These are phyloP conservation scores for Pseudotsuga menziesii DNA, from an alignment of 75 land plant genomes.

Conservation along the genomic window DNA sequence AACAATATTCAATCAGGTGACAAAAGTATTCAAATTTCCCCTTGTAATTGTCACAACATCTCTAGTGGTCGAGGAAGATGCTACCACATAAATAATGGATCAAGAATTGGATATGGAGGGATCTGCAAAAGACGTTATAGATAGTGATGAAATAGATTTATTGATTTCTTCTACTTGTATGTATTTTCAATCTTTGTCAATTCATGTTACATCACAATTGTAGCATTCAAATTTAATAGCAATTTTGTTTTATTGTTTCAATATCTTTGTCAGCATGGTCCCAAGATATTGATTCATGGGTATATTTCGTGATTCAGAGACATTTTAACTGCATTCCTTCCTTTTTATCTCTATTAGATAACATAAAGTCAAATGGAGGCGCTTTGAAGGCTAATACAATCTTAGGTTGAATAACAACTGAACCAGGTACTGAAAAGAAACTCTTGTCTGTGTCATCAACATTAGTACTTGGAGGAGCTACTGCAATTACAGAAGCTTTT, in stretches of 20 bases:
- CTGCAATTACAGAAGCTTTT: conserved; percentile 62
- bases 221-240: no score
- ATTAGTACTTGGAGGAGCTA: no score
- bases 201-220: neutral
- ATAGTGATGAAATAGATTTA: neutral
- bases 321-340: neutral
- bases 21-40: conserved; percentile 49
- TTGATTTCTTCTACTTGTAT: no score
- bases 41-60: conserved; percentile 64
- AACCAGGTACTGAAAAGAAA: conserved; percentile 11
- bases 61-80: conserved; percentile 60
- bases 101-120: no score
- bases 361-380: neutral
- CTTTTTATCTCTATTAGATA: neutral
- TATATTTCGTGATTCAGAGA: neutral
- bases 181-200: no score
- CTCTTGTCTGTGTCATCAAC: conserved; percentile 71
- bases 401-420: neutral
- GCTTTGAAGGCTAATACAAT: neutral
- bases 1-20: conserved; percentile 55
- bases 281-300: neutral
- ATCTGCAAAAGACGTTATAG: neutral
- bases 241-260: no score
- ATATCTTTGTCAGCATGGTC: neutral
- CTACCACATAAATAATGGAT: no score